A percentile compares a stretch with the other conserved stretches of the same genome.
Conservation (phyloP, 2,329 filamentous ascomycete genomes). For the Rasamsonia emersonii region DNA sequence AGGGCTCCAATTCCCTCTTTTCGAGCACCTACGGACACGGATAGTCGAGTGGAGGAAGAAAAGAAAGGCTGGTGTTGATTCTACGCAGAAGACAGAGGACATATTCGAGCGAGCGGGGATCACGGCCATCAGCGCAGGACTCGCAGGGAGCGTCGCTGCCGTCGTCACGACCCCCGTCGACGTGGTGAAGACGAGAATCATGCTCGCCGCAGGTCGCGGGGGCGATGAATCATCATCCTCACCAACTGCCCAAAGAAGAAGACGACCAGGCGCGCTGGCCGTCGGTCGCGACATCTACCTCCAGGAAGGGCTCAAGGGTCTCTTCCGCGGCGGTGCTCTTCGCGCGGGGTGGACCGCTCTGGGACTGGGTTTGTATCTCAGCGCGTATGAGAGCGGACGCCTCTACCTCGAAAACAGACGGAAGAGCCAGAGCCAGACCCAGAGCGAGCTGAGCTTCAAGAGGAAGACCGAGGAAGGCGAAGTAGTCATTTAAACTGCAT, state of each 20-base stretch:
- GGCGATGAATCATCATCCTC: constrained; percentile 4
- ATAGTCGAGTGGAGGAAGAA: constrained; percentile 39
- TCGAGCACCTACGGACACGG: constrained; percentile 57
- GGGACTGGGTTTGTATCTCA: constrained; percentile 75
- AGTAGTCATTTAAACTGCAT: constrained; percentile 4
- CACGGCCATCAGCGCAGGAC: constrained; percentile 64
- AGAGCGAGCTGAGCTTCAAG: background rate
- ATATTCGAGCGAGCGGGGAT: constrained; percentile 60
- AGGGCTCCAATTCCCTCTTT: constrained; percentile 79
- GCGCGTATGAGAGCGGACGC: constrained; percentile 75
- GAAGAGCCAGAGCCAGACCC: constrained; percentile 10
- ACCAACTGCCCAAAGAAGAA: constrained; percentile 10
- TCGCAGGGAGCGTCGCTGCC: constrained; percentile 66
- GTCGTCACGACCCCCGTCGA: constrained; percentile 82
- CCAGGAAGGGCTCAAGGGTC: constrained; percentile 60
- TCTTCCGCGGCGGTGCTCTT: constrained; percentile 66
- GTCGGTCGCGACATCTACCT: constrained; percentile 58
- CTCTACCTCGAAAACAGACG: constrained; percentile 43
- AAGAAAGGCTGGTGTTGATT: constrained; percentile 21
- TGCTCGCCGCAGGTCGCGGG: constrained; percentile 55
- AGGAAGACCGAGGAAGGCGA: constrained; percentile 6
- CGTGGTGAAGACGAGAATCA: constrained; percentile 82
- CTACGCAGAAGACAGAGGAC: constrained; percentile 16
- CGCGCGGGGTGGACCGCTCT: constrained; percentile 73
- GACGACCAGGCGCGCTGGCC: constrained; percentile 38